These are phyloP conservation scores for Blumeria hordei DNA, from an alignment of 2,329 filamentous ascomycete genomes.

Conservation along the genomic window DNA sequence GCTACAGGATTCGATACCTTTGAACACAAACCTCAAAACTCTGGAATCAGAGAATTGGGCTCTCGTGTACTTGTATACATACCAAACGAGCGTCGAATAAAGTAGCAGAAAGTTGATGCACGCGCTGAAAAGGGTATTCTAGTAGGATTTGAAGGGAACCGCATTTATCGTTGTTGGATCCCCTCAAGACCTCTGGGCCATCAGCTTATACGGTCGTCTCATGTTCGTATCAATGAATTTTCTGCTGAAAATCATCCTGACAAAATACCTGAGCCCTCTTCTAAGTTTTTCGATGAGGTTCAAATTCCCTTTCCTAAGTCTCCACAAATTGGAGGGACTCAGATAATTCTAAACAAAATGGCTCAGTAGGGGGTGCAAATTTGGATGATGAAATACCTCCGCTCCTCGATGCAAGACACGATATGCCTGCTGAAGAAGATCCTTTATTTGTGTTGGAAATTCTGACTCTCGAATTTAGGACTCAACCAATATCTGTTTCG, in stretches of 20 bases:
- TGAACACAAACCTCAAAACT: neutral
- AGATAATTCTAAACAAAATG: neutral
- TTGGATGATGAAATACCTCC: neutral
- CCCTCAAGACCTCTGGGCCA: neutral
- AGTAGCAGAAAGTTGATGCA: neutral
- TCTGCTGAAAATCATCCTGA: too few relatives aligned
- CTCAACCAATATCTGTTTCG: too few relatives aligned
- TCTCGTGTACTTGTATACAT: neutral
- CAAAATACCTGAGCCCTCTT: too few relatives aligned
- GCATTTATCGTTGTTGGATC: too few relatives aligned
- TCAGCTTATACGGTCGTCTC: neutral
- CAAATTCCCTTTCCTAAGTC: neutral
- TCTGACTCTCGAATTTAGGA: too few relatives aligned
- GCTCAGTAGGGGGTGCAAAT: too few relatives aligned
- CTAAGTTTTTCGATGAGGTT: too few relatives aligned
- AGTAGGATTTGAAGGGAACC: too few relatives aligned
- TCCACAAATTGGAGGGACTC: neutral
- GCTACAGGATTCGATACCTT: too few relatives aligned
- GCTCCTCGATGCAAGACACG: neutral
- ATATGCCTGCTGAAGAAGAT: neutral
- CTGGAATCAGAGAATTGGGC: neutral
- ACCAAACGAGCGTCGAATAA: neutral
- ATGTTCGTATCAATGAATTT: neutral
- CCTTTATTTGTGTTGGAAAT: neutral
- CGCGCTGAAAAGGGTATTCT: too few relatives aligned